Percentiles rank a stretch among this genome's conserved stretches.
Conservation (phyloP, 2,329 filamentous ascomycete species). For the Emydomyces testavorans region DNA sequence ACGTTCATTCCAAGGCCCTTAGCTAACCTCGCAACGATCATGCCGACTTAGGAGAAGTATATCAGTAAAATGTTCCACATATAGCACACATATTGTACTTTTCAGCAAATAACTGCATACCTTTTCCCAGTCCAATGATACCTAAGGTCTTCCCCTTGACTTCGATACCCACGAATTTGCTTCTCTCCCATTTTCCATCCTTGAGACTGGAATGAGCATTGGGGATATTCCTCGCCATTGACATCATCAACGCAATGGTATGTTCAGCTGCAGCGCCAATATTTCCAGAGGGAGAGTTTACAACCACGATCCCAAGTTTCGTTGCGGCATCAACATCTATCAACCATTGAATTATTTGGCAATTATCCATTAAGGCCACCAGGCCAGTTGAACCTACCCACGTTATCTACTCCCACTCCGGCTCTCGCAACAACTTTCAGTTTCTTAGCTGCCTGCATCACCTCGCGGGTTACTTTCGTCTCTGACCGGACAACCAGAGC, state of each 20-base stretch:
- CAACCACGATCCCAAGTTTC: conserved; percentile 61
- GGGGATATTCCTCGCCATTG: conserved; percentile 61
- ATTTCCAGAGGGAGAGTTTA: conserved; percentile 69
- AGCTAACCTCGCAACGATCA: conserved; percentile 69
- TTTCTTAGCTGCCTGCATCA: conserved; percentile 55
- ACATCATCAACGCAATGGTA: conserved; percentile 61
- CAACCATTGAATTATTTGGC: neutral
- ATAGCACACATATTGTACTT: neutral
- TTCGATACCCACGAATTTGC: conserved; percentile 63
- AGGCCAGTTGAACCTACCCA: conserved; percentile 32
- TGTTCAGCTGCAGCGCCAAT: conserved; percentile 72
- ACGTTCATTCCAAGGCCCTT: conserved; percentile 67
- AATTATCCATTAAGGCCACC: neutral
- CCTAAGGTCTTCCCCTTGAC: conserved; percentile 65
- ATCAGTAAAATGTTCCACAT: neutral
- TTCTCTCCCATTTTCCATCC: conserved; percentile 62
- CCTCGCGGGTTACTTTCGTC: conserved; percentile 61
- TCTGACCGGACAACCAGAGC: conserved; percentile 71
- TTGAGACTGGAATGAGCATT: conserved; percentile 59
- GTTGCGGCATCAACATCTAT: conserved; percentile 59
- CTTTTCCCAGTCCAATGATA: conserved; percentile 71
- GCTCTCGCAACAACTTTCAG: conserved; percentile 69
- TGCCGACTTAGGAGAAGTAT: conserved; percentile 45
- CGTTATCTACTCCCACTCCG: conserved; percentile 74
- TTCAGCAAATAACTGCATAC: no score